phyloP scores from a whole-genome alignment of 257 asterid genomes.

The Przewalskia tangutica region DNA sequence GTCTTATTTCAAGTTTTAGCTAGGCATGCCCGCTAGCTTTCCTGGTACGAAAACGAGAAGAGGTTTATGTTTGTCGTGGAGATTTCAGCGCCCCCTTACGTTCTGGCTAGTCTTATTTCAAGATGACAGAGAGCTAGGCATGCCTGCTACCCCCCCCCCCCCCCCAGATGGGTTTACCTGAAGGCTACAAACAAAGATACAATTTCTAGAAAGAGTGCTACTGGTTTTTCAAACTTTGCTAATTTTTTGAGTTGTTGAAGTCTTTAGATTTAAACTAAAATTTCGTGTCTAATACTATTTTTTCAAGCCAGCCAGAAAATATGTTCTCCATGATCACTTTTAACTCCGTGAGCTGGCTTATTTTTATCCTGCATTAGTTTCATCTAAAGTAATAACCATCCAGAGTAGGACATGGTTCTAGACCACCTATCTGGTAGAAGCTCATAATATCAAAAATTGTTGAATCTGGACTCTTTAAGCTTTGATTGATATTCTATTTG shows the following conservation, averaged over 20 bases:
- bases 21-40: background rate
- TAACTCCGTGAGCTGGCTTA: background rate
- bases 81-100: background rate
- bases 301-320: background rate
- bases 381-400: background rate
- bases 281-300: background rate
- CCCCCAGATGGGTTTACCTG: background rate
- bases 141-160: background rate
- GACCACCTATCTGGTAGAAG: background rate
- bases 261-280: background rate
- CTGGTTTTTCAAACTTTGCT: background rate
- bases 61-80: background rate
- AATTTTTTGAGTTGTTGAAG: background rate
- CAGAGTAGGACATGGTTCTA: background rate
- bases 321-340: background rate
- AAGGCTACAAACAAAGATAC: background rate
- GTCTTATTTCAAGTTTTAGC: background rate
- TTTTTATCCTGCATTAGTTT: background rate
- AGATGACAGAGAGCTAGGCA: background rate
- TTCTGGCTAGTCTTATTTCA: background rate
- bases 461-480: background rate
- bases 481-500: background rate
- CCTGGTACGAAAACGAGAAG: background rate
- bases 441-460: background rate
- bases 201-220: background rate